phyloP scores from a whole-genome alignment of 129 eudicot genomes.

The Ambrosia artemisiifolia region DNA sequence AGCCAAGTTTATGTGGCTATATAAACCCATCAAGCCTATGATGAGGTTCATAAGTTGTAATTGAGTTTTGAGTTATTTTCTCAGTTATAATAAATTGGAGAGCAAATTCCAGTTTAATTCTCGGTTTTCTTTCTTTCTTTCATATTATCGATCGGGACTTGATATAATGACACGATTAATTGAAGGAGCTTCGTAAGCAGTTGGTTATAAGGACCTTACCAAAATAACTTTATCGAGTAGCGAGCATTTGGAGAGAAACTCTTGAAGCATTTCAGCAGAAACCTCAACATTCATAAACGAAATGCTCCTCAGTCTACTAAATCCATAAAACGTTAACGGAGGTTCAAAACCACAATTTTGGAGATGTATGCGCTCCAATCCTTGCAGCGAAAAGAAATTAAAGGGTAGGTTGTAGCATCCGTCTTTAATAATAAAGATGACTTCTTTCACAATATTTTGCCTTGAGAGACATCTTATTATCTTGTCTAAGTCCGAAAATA shows the following conservation, averaged over 20 bases:
- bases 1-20: too few relatives aligned
- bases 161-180: background rate
- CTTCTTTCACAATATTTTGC: background rate
- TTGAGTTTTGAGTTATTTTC: too few relatives aligned
- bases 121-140: too few relatives aligned
- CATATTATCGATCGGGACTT: too few relatives aligned
- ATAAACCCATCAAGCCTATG: too few relatives aligned
- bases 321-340: slow-evolving; percentile 15
- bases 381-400: slow-evolving; percentile 10
- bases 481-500: too few relatives aligned
- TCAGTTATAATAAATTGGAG: too few relatives aligned
- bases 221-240: slow-evolving; percentile 13
- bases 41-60: too few relatives aligned
- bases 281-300: background rate
- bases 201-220: slow-evolving; percentile 7
- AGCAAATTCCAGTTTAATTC: too few relatives aligned
- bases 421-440: background rate
- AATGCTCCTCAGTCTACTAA: background rate
- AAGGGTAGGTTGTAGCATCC: slow-evolving; percentile 1
- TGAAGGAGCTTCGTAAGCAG: background rate
- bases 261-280: background rate
- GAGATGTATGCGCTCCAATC: slow-evolving; percentile 3
- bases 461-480: too few relatives aligned
- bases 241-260: slow-evolving; percentile 26
- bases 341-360: slow-evolving; percentile 3